Base-by-base conservation (phyloP, 2,329 filamentous ascomycete species). In the Xylariaceae sp. region DNA sequence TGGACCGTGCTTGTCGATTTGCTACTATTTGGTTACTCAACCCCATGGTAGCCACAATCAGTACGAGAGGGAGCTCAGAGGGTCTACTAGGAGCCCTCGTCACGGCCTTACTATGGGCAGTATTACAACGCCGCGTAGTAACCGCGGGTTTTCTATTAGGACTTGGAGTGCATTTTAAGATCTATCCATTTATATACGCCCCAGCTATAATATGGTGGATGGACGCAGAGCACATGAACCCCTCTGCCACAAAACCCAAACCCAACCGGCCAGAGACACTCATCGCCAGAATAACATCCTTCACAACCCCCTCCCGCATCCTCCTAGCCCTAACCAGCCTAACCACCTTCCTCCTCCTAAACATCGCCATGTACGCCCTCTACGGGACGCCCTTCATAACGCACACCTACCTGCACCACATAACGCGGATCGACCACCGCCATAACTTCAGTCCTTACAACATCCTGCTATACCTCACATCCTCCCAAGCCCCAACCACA, bases 391-490 rank as follows among this genome's bases (percentile, higher is more conserved):
- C 87, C 0, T 99, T 97, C 71, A 68, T 97, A 30, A 77, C 87
- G 51, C 90, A 99, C 68, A 97, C 90, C 36, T 99, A 87, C 71
- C 78, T 96, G 51, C 91, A 99, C 71, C 94, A 99, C 68, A 75
- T 97, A 53, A 90, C 86, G 5, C 87, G 94, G 52, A 86, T 96
- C 67, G 94, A 99, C 67, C 94, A 99, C 70, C 86, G 94, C 12
- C 94, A 99, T 73, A 99, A 99, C 73, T 99, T 99, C 72, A 96
- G 91, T 10, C 89, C 90, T 1, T 99, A 97, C 76, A 96, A 96
- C 68, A 88, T 85, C 1, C 78, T 96, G 7, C 80, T 99, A 2
- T 96, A 99, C 67, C 80, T 96, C 39, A 85, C 85, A 44, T 95
- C 94, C 0, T 83, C 88, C 1, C 60, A 70, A 1, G 45, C 59